A percentile compares a stretch with the other conserved stretches of the same genome.
Evolutionary conservation across 352 stramenopile species (phyloP).

Genomic region (Pythium graminicola): DNA sequence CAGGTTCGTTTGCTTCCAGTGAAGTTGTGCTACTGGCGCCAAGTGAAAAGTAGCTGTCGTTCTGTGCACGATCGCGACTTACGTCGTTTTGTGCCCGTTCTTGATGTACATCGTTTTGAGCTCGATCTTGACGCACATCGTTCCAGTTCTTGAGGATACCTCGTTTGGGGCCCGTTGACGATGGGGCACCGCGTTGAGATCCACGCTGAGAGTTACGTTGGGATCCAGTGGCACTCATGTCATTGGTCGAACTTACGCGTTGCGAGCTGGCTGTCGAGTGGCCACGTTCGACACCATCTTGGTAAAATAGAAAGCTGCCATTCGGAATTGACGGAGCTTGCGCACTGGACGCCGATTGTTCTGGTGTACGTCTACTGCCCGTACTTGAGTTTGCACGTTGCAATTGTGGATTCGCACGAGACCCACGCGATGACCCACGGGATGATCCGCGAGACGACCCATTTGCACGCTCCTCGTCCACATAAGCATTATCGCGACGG

Average conservation of each 20-base stretch:
- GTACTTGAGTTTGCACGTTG: background rate
- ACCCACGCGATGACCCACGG: too few relatives aligned
- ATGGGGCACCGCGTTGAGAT: background rate
- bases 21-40: conserved; percentile 11
- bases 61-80: conserved; percentile 6
- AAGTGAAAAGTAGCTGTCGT: conserved; percentile 15
- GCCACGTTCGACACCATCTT: conserved; percentile 15
- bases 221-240: background rate
- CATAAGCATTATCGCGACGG: background rate
- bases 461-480: background rate
- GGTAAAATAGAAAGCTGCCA: conserved; percentile 24
- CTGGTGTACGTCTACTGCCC: background rate
- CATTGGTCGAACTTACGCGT: background rate
- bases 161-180: conserved; percentile 2
- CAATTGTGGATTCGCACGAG: too few relatives aligned
- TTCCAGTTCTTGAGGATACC: conserved; percentile 27
- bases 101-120: too few relatives aligned
- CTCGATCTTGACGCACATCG: conserved; percentile 8
- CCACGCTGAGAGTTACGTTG: background rate
- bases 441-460: conserved; percentile 2
- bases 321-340: conserved; percentile 1
- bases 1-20: background rate
- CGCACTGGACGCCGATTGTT: background rate
- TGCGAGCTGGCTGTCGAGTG: conserved; percentile 11
- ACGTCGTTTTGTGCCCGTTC: conserved; percentile 18